Evolutionary conservation across 75 land plant species (phyloP), one percentile per base, ranked within the genome.

Genomic region (Pseudotsuga menziesii): DNA sequence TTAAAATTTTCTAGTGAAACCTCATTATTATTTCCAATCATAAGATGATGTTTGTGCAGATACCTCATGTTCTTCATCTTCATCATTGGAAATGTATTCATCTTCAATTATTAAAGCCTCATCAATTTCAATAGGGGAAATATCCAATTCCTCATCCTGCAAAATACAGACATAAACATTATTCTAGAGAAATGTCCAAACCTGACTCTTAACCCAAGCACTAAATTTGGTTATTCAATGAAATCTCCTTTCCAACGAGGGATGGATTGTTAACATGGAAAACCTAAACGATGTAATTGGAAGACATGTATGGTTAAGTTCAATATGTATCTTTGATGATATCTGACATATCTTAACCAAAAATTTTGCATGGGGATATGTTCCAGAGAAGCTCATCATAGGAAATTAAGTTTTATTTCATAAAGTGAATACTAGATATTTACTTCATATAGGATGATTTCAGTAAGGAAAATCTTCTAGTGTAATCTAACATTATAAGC

Each of bases 271-370:
- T 5, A 32, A 27, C 36, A 25, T 41, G 44, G 5, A 41, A 5
- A 41, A 41, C 5, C 5, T n/a, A 6, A 6, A 41, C 4, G 4
- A 41, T 41, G 44, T 41, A 41, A 41, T 41, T 41, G 75, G n/a
- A n/a, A 25, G 75, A 11, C 56, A 74, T 74, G 75, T 74, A 35
- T 74, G 75, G 12, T 52, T 74, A 52, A 35, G 55, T 74, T 74
- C 56, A 56, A 74, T 36, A 41, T 74, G 75, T 44, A 52, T 74
- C 48, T 57, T 74, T 39, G 48, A 55, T 74, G 75, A 55, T 52
- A 74, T 74, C 75, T 74, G 26, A 17, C 75, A 74, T 74, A 74
- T 74, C 26, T 74, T 74, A 74, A 44, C 56, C 75, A 74, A 74
- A 74, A 13, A 56, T 52, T 74, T 74, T 52, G 75, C 56, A 74